Percentiles rank a stretch among this genome's conserved stretches.
phyloP scores from a whole-genome alignment of 768 basidiomycete species.

The Lactarius vividus region DNA sequence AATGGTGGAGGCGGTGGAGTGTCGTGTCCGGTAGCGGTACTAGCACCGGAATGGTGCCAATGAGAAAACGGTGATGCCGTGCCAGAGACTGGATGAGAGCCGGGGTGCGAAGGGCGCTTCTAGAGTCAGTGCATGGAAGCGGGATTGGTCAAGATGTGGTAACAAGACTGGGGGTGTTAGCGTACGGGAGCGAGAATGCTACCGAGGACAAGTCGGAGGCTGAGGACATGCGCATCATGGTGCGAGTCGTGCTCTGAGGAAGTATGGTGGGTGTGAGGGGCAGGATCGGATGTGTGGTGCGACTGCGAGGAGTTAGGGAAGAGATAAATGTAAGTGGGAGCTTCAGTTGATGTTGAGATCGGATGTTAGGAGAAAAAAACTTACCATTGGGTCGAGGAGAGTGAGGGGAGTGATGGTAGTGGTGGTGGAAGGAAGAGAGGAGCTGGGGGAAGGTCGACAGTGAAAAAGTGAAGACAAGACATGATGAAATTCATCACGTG shows the following conservation, averaged over 20 bases:
- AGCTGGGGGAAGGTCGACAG: background rate
- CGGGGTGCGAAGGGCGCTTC: constrained; percentile 48
- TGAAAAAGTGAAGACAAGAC: too few species aligned
- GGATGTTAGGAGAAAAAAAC: too few species aligned
- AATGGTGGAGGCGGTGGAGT: constrained; percentile 27
- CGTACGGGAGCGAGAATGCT: constrained; percentile 60
- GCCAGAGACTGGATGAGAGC: constrained; percentile 49
- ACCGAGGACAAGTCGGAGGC: constrained; percentile 53
- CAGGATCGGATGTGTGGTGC: constrained; percentile 2
- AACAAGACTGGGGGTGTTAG: constrained; percentile 19
- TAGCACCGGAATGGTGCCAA: constrained; percentile 31
- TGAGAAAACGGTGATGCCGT: constrained; percentile 48
- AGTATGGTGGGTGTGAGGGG: background rate
- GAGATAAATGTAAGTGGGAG: too few species aligned
- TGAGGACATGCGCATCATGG: constrained; percentile 34
- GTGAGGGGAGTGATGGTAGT: background rate
- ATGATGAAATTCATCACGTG: background rate
- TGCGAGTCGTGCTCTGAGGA: constrained; percentile 31
- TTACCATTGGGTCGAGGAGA: background rate
- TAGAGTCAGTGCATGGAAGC: constrained; percentile 27
- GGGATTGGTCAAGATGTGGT: constrained; percentile 4
- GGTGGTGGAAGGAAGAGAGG: background rate
- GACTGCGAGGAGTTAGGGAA: constrained; percentile 3
- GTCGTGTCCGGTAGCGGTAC: constrained; percentile 6
- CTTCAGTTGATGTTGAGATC: background rate